Base-by-base conservation (phyloP, 192 early-diverging fungal species). In the Paraglomus brasilianum region DNA sequence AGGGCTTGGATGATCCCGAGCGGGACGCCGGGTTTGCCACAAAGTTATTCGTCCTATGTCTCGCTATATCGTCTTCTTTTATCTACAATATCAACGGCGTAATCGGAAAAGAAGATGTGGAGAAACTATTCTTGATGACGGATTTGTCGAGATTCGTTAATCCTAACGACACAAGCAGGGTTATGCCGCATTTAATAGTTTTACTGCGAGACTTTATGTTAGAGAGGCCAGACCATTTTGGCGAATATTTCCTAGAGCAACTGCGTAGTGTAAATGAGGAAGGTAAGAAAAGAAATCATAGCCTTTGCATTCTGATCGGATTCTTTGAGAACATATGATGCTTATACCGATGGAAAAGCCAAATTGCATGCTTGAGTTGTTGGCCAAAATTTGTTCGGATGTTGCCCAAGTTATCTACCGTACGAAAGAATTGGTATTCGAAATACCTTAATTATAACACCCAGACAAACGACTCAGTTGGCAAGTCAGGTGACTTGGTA, bases 11-110 rank as follows among this genome's bases (percentile, higher is more conserved):
- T 44, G 66, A 69, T 14, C 66, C 66, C 15, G 10, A 69, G 45
- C 66, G 56, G n/a, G 40, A 55, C 45, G 41, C 52, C n/a, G 22
- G 45, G 44, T 56, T 40, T 19, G 66, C 50, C 13, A 69, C 41
- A 0, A 69, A 56, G 44, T 49, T 69, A 24, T 69, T 69, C n/a
- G 51, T 69, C 24, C 36, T 69, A 45, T 69, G 66, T 55, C 48
- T 69, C 15, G 22, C 47, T n/a, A 69, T 69, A 22, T 69, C 66
- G 0, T 69, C 66, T 24, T 24, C 52, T 3, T 69, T 69, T 24
- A 15, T 69, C 44, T 69, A 69, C 56, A 69, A 69, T 22, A 43
- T 69, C 13, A 69, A 69, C 42, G 66, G 51, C 14, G 47, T 69
- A 10, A 17, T 69, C 36, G 66, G 48, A 41, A 48, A 40, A 24